Percentiles rank a stretch among this genome's conserved stretches.
Evolutionary conservation across 2,329 filamentous ascomycete genomes (phyloP).

Genomic region (Leptographium flavum): DNA sequence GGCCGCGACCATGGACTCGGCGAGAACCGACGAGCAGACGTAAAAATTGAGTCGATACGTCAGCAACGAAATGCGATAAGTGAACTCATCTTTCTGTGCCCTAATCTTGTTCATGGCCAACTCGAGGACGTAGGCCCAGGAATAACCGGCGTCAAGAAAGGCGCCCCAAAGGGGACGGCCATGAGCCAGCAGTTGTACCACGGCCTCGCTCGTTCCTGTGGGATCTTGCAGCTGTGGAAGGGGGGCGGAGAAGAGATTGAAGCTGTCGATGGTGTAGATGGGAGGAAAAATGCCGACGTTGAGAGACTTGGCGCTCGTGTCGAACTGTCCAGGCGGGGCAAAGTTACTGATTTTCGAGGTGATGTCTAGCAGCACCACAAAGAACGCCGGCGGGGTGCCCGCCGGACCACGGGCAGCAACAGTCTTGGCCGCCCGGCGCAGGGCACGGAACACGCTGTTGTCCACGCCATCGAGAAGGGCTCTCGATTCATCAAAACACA

Average conservation of each 20-base stretch:
- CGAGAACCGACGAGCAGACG: background rate
- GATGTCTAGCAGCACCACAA: background rate
- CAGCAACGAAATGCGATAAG: background rate
- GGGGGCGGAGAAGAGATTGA: background rate
- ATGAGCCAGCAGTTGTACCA: background rate
- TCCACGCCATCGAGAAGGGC: background rate
- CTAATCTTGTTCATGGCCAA: background rate
- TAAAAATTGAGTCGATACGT: conserved; percentile 3
- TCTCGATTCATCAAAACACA: conserved; percentile 2
- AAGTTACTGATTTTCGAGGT: background rate
- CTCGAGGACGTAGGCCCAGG: background rate
- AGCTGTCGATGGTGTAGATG: background rate
- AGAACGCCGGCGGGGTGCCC: too few relatives aligned
- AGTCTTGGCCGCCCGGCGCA: conserved; percentile 5
- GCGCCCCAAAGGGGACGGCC: conserved; percentile 2
- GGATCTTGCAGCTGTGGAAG: background rate
- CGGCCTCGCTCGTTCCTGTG: background rate
- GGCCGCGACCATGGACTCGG: conserved; percentile 1
- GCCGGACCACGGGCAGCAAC: too few relatives aligned
- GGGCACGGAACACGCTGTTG: background rate
- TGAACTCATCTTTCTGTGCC: background rate
- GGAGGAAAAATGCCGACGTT: background rate
- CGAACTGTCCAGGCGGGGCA: background rate
- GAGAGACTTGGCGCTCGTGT: background rate
- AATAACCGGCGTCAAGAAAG: background rate